A percentile compares a stretch with the other conserved stretches of the same genome.
Conservation (phyloP, 2,329 filamentous ascomycete genomes). For the Aspergillus terreus region DNA sequence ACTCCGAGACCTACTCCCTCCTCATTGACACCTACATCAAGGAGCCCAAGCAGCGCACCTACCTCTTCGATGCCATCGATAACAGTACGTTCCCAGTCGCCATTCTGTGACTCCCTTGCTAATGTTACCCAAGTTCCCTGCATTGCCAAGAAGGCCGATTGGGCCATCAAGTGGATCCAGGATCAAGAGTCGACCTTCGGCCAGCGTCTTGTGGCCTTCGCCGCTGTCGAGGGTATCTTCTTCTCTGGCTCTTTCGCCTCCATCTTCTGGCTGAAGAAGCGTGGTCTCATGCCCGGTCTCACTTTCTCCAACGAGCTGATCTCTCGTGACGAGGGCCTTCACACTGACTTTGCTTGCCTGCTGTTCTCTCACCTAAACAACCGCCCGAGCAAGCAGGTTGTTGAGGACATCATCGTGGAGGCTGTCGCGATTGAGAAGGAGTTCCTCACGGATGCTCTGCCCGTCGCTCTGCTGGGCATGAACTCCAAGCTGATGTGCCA, state of each 20-base stretch:
- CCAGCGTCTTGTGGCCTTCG: slow-evolving; percentile 92
- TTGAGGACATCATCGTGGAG: slow-evolving; percentile 87
- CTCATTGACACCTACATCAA: slow-evolving; percentile 99
- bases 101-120: slow-evolving; percentile 23
- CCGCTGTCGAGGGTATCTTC: slow-evolving; percentile 98
- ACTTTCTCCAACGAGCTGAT: slow-evolving; percentile 99
- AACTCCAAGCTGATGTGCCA: slow-evolving; percentile 97
- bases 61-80: slow-evolving; percentile 98
- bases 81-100: slow-evolving; percentile 65
- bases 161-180: slow-evolving; percentile 91
- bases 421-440: slow-evolving; percentile 95
- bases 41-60: slow-evolving; percentile 87
- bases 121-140: slow-evolving; percentile 64
- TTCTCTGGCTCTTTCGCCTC: slow-evolving; percentile 98
- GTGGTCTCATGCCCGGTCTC: slow-evolving; percentile 94
- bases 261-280: slow-evolving; percentile 99
- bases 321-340: slow-evolving; percentile 97
- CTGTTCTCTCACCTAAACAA: slow-evolving; percentile 96
- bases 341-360: slow-evolving; percentile 98
- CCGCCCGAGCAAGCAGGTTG: slow-evolving; percentile 76
- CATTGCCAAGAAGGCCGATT: slow-evolving; percentile 98
- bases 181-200: slow-evolving; percentile 94
- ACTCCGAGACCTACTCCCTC: slow-evolving; percentile 98
- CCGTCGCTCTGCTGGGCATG: slow-evolving; percentile 92
- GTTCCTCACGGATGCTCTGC: slow-evolving; percentile 93